These are phyloP conservation scores for Thraustochytrium striatum DNA, from an alignment of 352 stramenopile genomes.

Conservation along the genomic window DNA sequence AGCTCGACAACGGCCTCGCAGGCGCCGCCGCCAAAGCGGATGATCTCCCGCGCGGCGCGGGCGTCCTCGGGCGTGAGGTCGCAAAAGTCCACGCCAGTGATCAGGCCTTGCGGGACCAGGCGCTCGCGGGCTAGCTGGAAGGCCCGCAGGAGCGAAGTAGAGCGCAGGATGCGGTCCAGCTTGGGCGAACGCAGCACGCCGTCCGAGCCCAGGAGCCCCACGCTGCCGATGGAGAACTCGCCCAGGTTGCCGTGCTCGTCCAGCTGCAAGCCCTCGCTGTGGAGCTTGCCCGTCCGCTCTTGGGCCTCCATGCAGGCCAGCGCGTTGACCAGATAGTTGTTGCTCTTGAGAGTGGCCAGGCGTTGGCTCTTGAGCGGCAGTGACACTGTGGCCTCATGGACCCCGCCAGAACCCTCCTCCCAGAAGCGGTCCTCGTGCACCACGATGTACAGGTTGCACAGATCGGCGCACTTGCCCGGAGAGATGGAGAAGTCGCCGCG, in stretches of 20 bases:
- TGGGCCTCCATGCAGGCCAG: conserved; percentile 31
- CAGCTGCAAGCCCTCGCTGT: background rate
- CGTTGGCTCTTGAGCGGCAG: conserved; percentile 54
- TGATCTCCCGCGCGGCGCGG: background rate
- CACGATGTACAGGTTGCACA: conserved; percentile 38
- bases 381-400: background rate
- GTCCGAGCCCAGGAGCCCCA: background rate
- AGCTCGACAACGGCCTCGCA: background rate
- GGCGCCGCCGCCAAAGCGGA: background rate
- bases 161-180: background rate
- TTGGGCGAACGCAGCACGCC: background rate
- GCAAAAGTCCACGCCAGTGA: background rate
- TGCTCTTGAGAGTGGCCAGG: conserved; percentile 56
- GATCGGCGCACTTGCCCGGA: conserved; percentile 20
- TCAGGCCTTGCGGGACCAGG: background rate
- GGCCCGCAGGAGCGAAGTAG: background rate
- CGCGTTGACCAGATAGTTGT: conserved; percentile 58
- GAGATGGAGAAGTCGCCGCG: conserved; percentile 48
- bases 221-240: background rate
- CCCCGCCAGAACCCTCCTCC: too few relatives aligned
- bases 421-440: conserved; percentile 41
- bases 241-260: background rate
- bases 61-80: background rate
- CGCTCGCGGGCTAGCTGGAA: background rate
- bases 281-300: background rate